Conservation (phyloP, 805 yeast species). For the Sugiyamaella smithiae region DNA sequence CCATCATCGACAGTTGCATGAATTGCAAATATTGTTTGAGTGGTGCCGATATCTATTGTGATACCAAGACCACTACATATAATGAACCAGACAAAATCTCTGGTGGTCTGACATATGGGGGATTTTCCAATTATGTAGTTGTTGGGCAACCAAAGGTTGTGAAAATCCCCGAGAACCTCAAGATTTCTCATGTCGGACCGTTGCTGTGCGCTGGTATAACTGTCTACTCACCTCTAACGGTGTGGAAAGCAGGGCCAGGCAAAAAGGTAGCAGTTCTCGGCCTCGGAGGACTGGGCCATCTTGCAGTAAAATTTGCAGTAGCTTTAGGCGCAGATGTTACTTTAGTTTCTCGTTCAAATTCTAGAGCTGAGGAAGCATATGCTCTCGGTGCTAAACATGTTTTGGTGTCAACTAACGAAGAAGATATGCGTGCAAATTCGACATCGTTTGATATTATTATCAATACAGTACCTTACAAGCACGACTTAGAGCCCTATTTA, state of each 20-base stretch:
- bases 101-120: constrained; percentile 67
- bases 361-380: constrained; percentile 50
- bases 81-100: constrained; percentile 46
- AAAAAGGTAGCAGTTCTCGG: constrained; percentile 58
- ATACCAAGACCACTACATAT: constrained; percentile 43
- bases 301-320: constrained; percentile 55
- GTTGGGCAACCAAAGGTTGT: constrained; percentile 60
- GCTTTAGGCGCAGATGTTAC: constrained; percentile 63
- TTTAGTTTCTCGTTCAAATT: constrained; percentile 50
- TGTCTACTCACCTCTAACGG: constrained; percentile 59
- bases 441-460: neutral
- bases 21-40: constrained; percentile 57
- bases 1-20: constrained; percentile 58
- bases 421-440: neutral
- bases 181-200: constrained; percentile 46
- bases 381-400: constrained; percentile 55
- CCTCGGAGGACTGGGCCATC: constrained; percentile 66
- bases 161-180: constrained; percentile 57
- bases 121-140: constrained; percentile 29
- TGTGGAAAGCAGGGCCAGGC: constrained; percentile 47
- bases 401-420: constrained; percentile 41
- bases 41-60: constrained; percentile 45
- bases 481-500: neutral
- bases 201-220: constrained; percentile 77
- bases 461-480: neutral